Base-by-base conservation (phyloP, 176 grass and related monocot genomes). In the Elaeis guineensis region DNA sequence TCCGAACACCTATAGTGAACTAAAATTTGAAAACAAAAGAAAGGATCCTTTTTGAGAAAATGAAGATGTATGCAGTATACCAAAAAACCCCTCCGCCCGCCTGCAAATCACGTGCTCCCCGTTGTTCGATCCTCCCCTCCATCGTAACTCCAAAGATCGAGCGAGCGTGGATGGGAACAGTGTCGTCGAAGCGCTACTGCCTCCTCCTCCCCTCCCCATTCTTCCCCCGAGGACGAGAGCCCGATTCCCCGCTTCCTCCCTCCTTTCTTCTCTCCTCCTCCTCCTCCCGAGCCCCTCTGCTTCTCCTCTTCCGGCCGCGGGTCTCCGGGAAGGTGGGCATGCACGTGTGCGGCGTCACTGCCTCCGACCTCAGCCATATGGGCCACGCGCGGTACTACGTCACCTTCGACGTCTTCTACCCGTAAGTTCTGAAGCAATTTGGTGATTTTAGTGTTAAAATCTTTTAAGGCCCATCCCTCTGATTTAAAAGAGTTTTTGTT, bases 261-360 rank as follows among this genome's bases (percentile, higher is more conserved):
- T 67, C 52, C 26, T 12, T 15, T 16, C 16, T 51, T n/a, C 32
- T 5, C 20, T 55, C 51, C 25, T 55, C 8, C 65, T 55, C 65
- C 51, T 44, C 55, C 21, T 55, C 51, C 3, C 64, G 25, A 67
- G 0, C 64, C 64, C 17, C 1, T 67, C 17, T 26, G 12, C 23
- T 67, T 21, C 54, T 54, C 64, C n/a, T 24, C 24, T 90, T 96
- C 25, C 65, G 57, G 21, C 77, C 86, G 0, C 80, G 75, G 52
- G 75, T 60, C 21, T 74, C 80, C 24, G 67, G 60, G 17, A 78
- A 76, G 64, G 86, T 87, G 39, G 83, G 90, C 52, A 95, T 95
- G 90, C 90, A 95, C 76, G 90, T 95, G 16, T 95, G 90, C 58
- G 90, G 90, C 19, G 79, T 95, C 64, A 95, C 90, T 50, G 68